These are phyloP conservation scores for Gossypium sturtianum DNA, from an alignment of 345 rosid species.

Conservation along the genomic window DNA sequence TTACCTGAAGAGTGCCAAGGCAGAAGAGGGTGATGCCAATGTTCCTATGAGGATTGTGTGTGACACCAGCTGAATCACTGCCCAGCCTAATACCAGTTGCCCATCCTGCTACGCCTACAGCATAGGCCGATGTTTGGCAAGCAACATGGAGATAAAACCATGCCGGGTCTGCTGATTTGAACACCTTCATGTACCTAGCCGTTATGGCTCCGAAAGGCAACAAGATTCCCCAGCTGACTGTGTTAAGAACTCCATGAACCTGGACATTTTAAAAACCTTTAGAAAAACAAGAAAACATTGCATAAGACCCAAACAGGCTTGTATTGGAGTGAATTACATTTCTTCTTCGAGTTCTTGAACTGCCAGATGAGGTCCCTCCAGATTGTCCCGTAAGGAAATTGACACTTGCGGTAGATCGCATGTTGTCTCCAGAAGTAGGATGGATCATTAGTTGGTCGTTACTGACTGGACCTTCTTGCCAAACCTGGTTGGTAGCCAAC, in stretches of 20 bases:
- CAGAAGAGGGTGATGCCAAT: not conserved
- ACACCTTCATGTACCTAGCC: conserved; percentile 3
- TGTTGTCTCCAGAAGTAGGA: conserved; percentile 14
- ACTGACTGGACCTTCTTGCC: conserved; percentile 57
- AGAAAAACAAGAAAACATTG: too few relatives aligned
- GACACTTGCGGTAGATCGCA: conserved; percentile 28
- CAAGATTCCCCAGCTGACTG: not conserved
- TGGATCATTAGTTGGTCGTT: conserved; percentile 10
- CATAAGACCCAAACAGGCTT: too few relatives aligned
- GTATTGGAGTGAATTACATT: not conserved
- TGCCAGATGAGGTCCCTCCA: conserved; percentile 7
- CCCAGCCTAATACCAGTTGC: not conserved
- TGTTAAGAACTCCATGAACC: conserved; percentile 1
- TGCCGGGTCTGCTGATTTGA: not conserved
- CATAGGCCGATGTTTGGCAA: not conserved
- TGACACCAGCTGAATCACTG: not conserved
- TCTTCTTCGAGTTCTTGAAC: conserved; percentile 3
- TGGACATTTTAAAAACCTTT: not conserved
- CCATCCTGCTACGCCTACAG: not conserved
- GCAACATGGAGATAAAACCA: conserved; percentile 1
- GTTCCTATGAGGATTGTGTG: not conserved
- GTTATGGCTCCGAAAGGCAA: not conserved
- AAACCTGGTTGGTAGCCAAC: conserved; percentile 43
- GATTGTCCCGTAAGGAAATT: conserved; percentile 44
- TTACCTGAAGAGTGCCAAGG: not conserved